Evolutionary conservation across 495 filamentous ascomycete genomes (phyloP).

Genomic region (Podospora pseudoanserina): DNA sequence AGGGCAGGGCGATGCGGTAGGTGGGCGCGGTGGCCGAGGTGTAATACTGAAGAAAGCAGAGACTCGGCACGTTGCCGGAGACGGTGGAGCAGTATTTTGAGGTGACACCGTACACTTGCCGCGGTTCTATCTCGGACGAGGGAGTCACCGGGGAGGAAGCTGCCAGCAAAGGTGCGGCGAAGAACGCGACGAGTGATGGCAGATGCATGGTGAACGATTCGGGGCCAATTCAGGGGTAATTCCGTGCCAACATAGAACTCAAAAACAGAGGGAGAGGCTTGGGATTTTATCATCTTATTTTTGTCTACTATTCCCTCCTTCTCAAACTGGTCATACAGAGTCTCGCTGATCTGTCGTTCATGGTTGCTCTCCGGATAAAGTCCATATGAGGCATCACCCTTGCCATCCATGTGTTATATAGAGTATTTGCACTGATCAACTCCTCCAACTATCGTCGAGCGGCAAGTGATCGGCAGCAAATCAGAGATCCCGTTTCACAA

Average conservation of each 20-base stretch:
- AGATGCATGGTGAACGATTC: neutral
- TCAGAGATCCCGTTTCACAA: neutral
- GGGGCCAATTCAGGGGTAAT: neutral
- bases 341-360: neutral
- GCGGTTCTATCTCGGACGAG: neutral
- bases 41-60: conserved; percentile 25
- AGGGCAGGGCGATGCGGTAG: conserved; percentile 44
- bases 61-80: neutral
- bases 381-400: neutral
- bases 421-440: neutral
- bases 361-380: conserved; percentile 3
- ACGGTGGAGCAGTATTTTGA: conserved; percentile 21
- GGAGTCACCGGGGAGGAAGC: neutral
- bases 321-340: too few relatives aligned
- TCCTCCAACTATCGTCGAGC: neutral
- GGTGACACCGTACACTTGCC: conserved; percentile 4
- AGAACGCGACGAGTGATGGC: neutral
- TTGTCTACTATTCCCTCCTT: neutral
- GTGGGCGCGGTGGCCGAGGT: conserved; percentile 5
- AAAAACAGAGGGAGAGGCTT: neutral
- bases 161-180: neutral
- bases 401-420: neutral
- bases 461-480: conserved; percentile 6
- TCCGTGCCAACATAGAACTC: neutral
- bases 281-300: neutral